phyloP scores from a whole-genome alignment of 495 filamentous ascomycete genomes.

The Penicillium cataractarum region DNA sequence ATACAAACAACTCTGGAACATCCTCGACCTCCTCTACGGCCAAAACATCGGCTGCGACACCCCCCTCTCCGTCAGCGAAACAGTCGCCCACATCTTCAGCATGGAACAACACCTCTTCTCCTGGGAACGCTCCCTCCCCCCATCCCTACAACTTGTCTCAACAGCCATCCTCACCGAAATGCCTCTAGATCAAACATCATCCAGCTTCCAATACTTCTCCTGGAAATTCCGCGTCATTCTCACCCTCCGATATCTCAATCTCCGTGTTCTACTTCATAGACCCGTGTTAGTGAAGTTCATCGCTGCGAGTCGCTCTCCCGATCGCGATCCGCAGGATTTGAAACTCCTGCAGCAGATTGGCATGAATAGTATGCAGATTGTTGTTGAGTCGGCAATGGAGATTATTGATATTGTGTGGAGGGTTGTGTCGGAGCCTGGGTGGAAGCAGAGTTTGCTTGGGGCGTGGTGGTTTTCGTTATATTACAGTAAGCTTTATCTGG shows the following conservation, averaged over 20 bases:
- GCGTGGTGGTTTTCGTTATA: constrained; percentile 48
- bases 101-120: constrained; percentile 13
- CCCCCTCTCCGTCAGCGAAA: constrained; percentile 13
- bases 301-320: constrained; percentile 27
- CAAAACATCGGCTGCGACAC: constrained; percentile 19
- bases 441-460: constrained; percentile 35
- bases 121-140: constrained; percentile 13
- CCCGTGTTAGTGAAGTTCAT: constrained; percentile 38
- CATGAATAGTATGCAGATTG: constrained; percentile 37
- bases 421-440: constrained; percentile 26
- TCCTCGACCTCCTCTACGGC: constrained; percentile 16
- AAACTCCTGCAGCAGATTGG: constrained; percentile 34
- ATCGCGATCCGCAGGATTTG: constrained; percentile 25
- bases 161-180: constrained; percentile 6
- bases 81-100: constrained; percentile 19
- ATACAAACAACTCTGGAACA: constrained; percentile 16
- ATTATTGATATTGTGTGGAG: constrained; percentile 41
- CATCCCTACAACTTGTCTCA: constrained; percentile 16
- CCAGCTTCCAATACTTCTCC: constrained; percentile 11
- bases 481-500: too few relatives aligned
- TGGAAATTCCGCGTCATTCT: constrained; percentile 36
- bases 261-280: constrained; percentile 39
- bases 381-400: constrained; percentile 37
- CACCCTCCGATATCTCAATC: constrained; percentile 39
- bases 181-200: constrained; percentile 6